Percentiles rank a stretch among this genome's conserved stretches.
Evolutionary conservation across 345 rosid genomes (phyloP).

Genomic region (Physaria fendleri): DNA sequence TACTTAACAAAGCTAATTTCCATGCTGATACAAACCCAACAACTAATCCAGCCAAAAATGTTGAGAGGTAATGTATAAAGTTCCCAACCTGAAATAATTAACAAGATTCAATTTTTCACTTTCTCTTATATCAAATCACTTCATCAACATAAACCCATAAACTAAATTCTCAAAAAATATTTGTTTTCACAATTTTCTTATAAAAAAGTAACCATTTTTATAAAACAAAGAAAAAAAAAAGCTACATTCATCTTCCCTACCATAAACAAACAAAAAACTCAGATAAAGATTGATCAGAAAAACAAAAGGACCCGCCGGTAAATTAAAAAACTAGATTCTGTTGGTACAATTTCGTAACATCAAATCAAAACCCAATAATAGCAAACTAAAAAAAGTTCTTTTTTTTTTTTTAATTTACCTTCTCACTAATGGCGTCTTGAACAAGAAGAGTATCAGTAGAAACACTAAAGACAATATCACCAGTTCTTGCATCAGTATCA

Average conservation of each 20-base stretch:
- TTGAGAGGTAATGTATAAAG: slow-evolving; percentile 90
- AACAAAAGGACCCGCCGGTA: slow-evolving; percentile 45
- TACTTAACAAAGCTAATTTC: slow-evolving; percentile 86
- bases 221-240: no score
- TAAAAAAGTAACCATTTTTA: no score
- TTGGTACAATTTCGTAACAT: slow-evolving; percentile 6
- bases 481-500: slow-evolving; percentile 98
- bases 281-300: slow-evolving; percentile 27
- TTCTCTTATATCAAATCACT: not conserved
- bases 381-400: not conserved
- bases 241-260: no score
- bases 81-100: slow-evolving; percentile 69
- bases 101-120: not conserved
- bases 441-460: slow-evolving; percentile 97
- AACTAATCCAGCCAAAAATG: slow-evolving; percentile 95
- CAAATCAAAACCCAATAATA: not conserved
- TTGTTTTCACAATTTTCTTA: not conserved
- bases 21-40: slow-evolving; percentile 99
- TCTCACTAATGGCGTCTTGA: slow-evolving; percentile 99
- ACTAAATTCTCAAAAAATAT: not conserved
- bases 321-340: slow-evolving; percentile 14
- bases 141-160: slow-evolving; percentile 18
- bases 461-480: slow-evolving; percentile 93
- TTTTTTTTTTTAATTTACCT: no score
- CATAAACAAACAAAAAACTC: slow-evolving; percentile 4